Conservation (phyloP, 768 basidiomycete species). For the Tylopilus vinaceipallidus region DNA sequence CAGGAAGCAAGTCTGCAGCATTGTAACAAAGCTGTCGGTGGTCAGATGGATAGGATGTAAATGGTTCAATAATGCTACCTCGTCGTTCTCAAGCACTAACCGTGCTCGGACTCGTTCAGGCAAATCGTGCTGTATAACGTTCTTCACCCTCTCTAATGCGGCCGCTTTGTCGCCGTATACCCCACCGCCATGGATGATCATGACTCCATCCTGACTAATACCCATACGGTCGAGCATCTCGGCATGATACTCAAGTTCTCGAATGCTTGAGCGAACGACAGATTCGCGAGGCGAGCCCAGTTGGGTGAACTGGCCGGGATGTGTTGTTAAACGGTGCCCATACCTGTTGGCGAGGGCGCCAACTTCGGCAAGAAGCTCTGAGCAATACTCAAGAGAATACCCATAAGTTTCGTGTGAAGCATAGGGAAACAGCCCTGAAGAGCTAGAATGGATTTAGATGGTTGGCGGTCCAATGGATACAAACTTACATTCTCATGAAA, state of each 20-base stretch:
- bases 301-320: slow-evolving; percentile 87
- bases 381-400: slow-evolving; percentile 78
- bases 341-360: slow-evolving; percentile 68
- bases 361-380: slow-evolving; percentile 48
- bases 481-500: slow-evolving; percentile 67
- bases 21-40: slow-evolving; percentile 69
- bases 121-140: slow-evolving; percentile 59
- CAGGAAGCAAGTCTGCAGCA: slow-evolving; percentile 81
- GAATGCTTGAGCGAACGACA: slow-evolving; percentile 73
- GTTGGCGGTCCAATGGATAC: not conserved
- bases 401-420: slow-evolving; percentile 80
- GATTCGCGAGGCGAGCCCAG: slow-evolving; percentile 74
- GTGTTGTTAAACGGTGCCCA: slow-evolving; percentile 78
- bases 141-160: slow-evolving; percentile 70
- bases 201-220: slow-evolving; percentile 77
- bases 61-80: slow-evolving; percentile 42
- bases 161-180: slow-evolving; percentile 77
- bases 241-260: slow-evolving; percentile 84
- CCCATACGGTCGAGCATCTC: slow-evolving; percentile 88
- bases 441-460: slow-evolving; percentile 31
- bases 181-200: slow-evolving; percentile 86
- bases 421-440: slow-evolving; percentile 92
- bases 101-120: slow-evolving; percentile 64
- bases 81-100: slow-evolving; percentile 92
- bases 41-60: not conserved